phyloP scores from a whole-genome alignment of 176 grass and related monocot genomes.

The Oryza officinalis region DNA sequence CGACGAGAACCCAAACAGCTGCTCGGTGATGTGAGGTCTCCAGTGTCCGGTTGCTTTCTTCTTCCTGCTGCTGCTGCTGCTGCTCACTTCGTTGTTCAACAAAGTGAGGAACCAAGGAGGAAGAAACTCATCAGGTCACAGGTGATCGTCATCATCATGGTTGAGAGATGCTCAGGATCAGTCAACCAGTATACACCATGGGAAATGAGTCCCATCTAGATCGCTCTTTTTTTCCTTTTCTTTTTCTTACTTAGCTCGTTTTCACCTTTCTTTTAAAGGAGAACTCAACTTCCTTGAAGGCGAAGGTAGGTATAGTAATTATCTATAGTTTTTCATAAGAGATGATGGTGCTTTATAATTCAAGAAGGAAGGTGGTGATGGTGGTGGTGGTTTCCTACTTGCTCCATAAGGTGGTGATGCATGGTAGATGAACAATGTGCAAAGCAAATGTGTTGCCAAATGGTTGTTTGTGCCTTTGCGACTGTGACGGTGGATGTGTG shows the following conservation, averaged over 20 bases:
- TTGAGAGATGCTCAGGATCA: neutral
- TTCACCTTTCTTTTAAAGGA: slow-evolving; percentile 36
- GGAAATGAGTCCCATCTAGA: slow-evolving; percentile 44
- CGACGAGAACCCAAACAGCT: slow-evolving; percentile 72
- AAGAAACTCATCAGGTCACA: neutral
- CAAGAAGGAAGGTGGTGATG: slow-evolving; percentile 17
- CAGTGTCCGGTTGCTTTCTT: neutral
- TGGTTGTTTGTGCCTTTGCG: neutral
- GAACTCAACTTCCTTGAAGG: slow-evolving; percentile 44
- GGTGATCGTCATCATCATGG: slow-evolving; percentile 9
- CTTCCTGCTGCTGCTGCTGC: neutral
- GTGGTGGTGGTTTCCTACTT: slow-evolving; percentile 2
- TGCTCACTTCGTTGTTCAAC: neutral
- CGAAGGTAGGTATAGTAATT: slow-evolving; percentile 77
- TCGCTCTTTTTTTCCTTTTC: neutral
- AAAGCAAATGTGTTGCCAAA: slow-evolving; percentile 21
- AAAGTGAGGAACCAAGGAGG: neutral
- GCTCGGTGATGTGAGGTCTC: slow-evolving; percentile 57
- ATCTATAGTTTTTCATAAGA: slow-evolving; percentile 53
- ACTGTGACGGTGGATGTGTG: neutral
- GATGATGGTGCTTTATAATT: slow-evolving; percentile 26
- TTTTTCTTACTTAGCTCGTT: slow-evolving; percentile 39
- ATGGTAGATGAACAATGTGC: slow-evolving; percentile 3
- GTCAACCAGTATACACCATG: slow-evolving; percentile 34
- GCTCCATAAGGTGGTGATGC: neutral